Evolutionary conservation across 2,329 filamentous ascomycete genomes (phyloP), one percentile per base, ranked within the genome.

Genomic region (Trichoderma asperellum): DNA sequence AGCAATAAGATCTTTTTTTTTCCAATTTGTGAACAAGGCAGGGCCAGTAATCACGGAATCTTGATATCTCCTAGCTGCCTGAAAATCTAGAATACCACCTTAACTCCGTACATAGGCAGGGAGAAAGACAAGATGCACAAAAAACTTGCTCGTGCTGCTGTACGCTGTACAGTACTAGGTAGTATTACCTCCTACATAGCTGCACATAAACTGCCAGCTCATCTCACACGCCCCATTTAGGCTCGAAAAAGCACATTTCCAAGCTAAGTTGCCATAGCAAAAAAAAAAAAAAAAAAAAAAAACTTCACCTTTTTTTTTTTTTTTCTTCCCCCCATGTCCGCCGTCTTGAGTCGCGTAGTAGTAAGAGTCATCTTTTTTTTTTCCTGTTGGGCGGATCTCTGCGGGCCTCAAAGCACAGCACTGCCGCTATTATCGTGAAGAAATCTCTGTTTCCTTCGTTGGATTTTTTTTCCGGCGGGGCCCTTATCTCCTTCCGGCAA

Each of bases 191-290:
- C 24, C 37, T 57, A 35, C 32, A 10, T 12, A 37, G 10, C 11
- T 58, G 32, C 53, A 58, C 47, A 49, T 24, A 11, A 21, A 37
- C 56, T 32, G 56, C 56, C 56, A 58, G 35, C 56, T 58, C 56
- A 58, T 58, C 56, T 10, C 32, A 21, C 55, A 16, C 56, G 14
- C 56, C 24, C 56, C 34, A 14, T 37, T 12, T 58, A 24, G 10
- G 10, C 34, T 58, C 56, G 34, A 27, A 58, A 58, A 34, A 34
- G n/a, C 4, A 37, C 18, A 21, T 49, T 49, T 11, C 43, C 18
- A 49, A 49, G 10, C 43, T 24, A 49, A 49, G 21, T 43, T 49
- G 47, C 47, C 11, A 24, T 12, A 49, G 47, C 47, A 49, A 43
- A 16, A 18, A 3, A 11, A 2, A 7, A n/a, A 12, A 43, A 4